phyloP scores from a whole-genome alignment of 331 rosid genomes.

The Pyracantha coccinea region DNA sequence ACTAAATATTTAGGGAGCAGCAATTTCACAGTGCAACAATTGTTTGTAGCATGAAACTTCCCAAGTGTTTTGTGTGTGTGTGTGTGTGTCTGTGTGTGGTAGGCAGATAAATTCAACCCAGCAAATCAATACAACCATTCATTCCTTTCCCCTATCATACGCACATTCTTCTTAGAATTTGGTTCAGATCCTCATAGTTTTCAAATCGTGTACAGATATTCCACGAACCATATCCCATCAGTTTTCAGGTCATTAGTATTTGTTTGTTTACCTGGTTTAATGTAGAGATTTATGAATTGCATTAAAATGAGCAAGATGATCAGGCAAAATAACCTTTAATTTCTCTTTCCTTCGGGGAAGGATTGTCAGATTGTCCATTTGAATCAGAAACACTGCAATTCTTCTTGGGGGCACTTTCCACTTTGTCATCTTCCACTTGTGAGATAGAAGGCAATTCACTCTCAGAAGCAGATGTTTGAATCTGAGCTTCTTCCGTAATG shows the following conservation, averaged over 20 bases:
- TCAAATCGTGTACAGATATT: neutral
- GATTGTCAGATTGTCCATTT: slow-evolving; percentile 26
- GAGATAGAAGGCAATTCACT: slow-evolving; percentile 30
- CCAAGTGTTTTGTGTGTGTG: too few species aligned
- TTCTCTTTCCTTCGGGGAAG: slow-evolving; percentile 32
- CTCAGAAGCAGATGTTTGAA: slow-evolving; percentile 16
- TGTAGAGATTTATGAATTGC: slow-evolving; percentile 2
- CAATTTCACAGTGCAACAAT: too few species aligned
- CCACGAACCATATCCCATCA: neutral
- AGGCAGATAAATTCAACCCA: neutral
- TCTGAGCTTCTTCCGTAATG: slow-evolving; percentile 25
- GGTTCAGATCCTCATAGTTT: neutral
- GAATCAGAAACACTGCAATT: slow-evolving; percentile 15
- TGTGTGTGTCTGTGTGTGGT: too few species aligned
- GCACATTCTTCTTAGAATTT: neutral
- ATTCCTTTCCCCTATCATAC: neutral
- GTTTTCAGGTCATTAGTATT: neutral
- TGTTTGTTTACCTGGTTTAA: slow-evolving; percentile 10
- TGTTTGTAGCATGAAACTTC: too few species aligned
- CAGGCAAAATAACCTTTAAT: slow-evolving; percentile 37
- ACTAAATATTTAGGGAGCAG: too few species aligned
- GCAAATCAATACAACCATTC: neutral
- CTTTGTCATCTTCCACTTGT: slow-evolving; percentile 15
- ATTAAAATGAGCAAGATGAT: slow-evolving; percentile 4
- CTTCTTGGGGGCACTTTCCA: slow-evolving; percentile 6